These are phyloP conservation scores for Tribonema minus DNA, from an alignment of 108 stramenopile species.

Conservation along the genomic window DNA sequence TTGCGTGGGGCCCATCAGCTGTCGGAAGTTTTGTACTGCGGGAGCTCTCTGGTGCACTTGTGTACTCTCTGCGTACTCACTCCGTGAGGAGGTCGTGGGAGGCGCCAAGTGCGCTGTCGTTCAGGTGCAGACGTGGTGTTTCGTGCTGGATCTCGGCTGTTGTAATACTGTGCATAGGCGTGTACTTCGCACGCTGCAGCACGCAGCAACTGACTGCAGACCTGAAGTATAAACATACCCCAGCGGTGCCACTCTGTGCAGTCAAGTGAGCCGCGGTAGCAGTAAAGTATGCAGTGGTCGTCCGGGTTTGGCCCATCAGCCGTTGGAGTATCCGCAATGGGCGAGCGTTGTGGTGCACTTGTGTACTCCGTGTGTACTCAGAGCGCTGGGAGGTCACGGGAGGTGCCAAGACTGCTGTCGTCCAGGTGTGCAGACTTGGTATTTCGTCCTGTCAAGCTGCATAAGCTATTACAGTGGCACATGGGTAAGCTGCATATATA, in stretches of 20 bases:
- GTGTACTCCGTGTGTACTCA: too few relatives aligned
- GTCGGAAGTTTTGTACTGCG: not conserved
- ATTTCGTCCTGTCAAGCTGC: too few relatives aligned
- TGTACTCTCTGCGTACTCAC: too few relatives aligned
- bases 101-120: not conserved
- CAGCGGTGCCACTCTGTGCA: too few relatives aligned
- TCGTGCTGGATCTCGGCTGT: too few relatives aligned
- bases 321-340: not conserved
- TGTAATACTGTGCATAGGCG: too few relatives aligned
- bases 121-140: not conserved
- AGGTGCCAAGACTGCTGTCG: not conserved
- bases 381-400: not conserved
- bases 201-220: too few relatives aligned
- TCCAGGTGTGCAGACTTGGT: too few relatives aligned
- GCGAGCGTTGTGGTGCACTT: not conserved
- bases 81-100: not conserved
- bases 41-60: not conserved
- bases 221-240: too few relatives aligned
- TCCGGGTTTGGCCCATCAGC: not conserved
- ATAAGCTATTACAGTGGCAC: too few relatives aligned
- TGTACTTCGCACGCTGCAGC: too few relatives aligned
- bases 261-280: not conserved
- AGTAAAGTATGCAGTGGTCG: not conserved
- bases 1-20: not conserved
- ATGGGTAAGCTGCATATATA: too few relatives aligned